Conservation (phyloP, 495 filamentous ascomycete species). For the Penicillium daleae region DNA sequence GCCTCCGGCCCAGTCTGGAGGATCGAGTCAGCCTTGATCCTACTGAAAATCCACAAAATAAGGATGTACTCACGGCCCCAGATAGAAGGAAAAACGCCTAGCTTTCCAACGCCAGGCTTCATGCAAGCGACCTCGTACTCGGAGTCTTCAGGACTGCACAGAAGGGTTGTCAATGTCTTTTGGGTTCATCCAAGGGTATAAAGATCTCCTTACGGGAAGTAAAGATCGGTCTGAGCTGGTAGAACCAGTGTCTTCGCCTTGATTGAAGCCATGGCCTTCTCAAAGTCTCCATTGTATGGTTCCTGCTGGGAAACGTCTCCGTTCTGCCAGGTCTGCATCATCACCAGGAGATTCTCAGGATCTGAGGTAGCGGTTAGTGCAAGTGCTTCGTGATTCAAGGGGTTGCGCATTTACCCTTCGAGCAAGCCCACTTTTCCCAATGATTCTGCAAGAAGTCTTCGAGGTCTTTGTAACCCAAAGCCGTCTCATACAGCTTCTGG, state of each 20-base stretch:
- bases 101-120: conserved; percentile 60
- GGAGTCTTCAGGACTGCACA: conserved; percentile 63
- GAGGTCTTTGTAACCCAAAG: conserved; percentile 61
- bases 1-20: conserved; percentile 60
- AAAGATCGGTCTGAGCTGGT: conserved; percentile 69
- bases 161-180: conserved; percentile 17
- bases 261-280: conserved; percentile 66
- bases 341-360: conserved; percentile 66
- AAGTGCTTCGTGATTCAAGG: background rate
- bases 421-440: conserved; percentile 72
- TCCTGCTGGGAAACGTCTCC: conserved; percentile 66
- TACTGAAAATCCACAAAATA: background rate
- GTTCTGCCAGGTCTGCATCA: conserved; percentile 76
- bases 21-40: conserved; percentile 16
- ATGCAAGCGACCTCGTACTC: conserved; percentile 69
- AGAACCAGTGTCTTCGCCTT: conserved; percentile 69
- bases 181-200: background rate
- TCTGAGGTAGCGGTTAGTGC: conserved; percentile 46
- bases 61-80: conserved; percentile 64
- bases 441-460: conserved; percentile 73
- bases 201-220: conserved; percentile 62
- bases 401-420: conserved; percentile 53
- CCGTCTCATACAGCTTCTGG: conserved; percentile 63
- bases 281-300: conserved; percentile 66
- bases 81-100: conserved; percentile 62